Evolutionary conservation across 805 yeast genomes (phyloP), one percentile per base, ranked within the genome.

Genomic region (Teunomyces panamensis): DNA sequence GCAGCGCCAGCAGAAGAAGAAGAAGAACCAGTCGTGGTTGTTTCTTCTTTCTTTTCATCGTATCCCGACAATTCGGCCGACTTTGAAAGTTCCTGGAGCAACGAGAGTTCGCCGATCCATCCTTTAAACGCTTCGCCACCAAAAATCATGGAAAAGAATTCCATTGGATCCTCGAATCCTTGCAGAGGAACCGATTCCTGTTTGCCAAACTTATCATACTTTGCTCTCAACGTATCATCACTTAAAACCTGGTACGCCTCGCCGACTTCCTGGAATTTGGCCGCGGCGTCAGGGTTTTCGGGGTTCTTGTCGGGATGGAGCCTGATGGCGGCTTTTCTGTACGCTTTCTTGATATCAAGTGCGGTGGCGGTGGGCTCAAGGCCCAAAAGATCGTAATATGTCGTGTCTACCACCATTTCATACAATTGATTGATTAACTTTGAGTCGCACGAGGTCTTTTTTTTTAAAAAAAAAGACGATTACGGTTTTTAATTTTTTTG

Each of bases 61-160:
- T 65, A 63, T 5, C 75, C 75, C 0, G 71, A 64, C 30, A 72
- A 62, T 49, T 73, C 77, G 2, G 77, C 77, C 6, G 73, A 60
- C 49, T 72, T 72, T 33, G 69, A 53, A 53, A 73, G 58, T 48
- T 72, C 77, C 54, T 66, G 72, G 34, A 73, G 51, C 46, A 73
- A 64, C 2, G 92, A 87, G 44, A 62, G 50, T 45, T 65, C 66
- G 16, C 68, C 68, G 27, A 62, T 65, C 68, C 68, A 85, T 43
- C 85, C 84, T 30, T 74, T 78, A 66, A 91, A 90, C 1, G 94
- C 95, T 48, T 87, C 96, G 43, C 97, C 97, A 39, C 97, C 97
- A 66, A 90, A 84, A 49, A 85, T 84, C 70, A 77, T 77, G 3
- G 84, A 74, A 62, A 84, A 85, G 56, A 83, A 82, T 59, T 84